These are phyloP conservation scores for Mucor sp. DNA, from an alignment of 371 early-diverging fungal genomes.

Conservation along the genomic window DNA sequence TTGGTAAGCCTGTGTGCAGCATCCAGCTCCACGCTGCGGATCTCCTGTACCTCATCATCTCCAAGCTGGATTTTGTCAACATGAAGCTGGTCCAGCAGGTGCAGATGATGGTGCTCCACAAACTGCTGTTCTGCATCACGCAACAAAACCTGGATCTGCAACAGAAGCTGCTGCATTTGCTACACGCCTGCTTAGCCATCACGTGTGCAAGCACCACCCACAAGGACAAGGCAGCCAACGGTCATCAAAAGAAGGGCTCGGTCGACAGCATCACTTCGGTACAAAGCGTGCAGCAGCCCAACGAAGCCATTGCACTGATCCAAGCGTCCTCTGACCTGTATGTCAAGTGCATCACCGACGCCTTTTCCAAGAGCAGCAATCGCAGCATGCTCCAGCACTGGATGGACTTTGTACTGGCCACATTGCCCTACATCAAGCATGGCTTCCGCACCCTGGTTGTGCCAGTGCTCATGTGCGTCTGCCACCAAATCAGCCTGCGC, in stretches of 20 bases:
- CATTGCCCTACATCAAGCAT: constrained; percentile 62
- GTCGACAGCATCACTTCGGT: constrained; percentile 9
- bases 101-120: constrained; percentile 59
- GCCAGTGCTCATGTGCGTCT: constrained; percentile 66
- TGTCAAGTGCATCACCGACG: constrained; percentile 65
- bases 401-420: constrained; percentile 73
- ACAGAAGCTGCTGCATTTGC: constrained; percentile 68
- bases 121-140: constrained; percentile 65
- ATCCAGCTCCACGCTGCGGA: constrained; percentile 69
- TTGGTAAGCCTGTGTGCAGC: constrained; percentile 35
- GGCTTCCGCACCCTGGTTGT: constrained; percentile 64
- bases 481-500: constrained; percentile 60
- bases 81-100: constrained; percentile 53
- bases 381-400: constrained; percentile 73
- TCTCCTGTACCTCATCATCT: constrained; percentile 61
- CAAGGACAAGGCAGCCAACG: constrained; percentile 6
- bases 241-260: constrained; percentile 9
- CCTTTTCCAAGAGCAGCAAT: constrained; percentile 59
- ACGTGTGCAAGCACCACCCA: constrained; percentile 31
- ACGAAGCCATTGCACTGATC: constrained; percentile 32
- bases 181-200: constrained; percentile 63
- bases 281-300: not conserved
- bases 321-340: constrained; percentile 53
- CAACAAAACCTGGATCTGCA: constrained; percentile 66
- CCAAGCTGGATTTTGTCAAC: constrained; percentile 58